phyloP scores from a whole-genome alignment of 768 basidiomycete genomes.

The Podaxis mareebaensis region DNA sequence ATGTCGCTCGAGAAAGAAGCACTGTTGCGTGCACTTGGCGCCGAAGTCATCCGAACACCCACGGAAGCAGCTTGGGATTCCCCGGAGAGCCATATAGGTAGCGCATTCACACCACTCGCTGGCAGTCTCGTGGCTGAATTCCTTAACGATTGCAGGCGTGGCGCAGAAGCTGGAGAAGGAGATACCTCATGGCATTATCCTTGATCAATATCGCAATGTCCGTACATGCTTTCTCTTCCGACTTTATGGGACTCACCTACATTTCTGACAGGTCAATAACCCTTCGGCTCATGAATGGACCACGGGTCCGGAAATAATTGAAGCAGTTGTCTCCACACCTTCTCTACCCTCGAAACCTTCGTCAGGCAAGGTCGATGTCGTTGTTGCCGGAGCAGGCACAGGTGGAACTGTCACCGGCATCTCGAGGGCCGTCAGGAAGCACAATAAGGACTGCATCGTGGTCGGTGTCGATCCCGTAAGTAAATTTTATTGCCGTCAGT shows the following conservation, averaged over 20 bases:
- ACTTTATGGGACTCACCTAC: slow-evolving; percentile 15
- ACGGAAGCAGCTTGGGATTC: slow-evolving; percentile 88
- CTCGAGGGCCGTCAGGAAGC: slow-evolving; percentile 78
- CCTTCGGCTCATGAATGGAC: slow-evolving; percentile 88
- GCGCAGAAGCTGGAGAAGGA: slow-evolving; percentile 74
- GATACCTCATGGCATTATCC: slow-evolving; percentile 84
- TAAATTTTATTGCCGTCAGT: slow-evolving; percentile 1
- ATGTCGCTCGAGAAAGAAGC: slow-evolving; percentile 97
- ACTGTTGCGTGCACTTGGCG: slow-evolving; percentile 86
- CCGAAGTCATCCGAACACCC: slow-evolving; percentile 93
- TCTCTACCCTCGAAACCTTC: slow-evolving; percentile 59
- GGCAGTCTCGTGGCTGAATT: slow-evolving; percentile 78
- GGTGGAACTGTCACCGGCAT: slow-evolving; percentile 94
- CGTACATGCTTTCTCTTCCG: slow-evolving; percentile 24
- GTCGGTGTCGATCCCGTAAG: slow-evolving; percentile 92
- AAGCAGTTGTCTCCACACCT: slow-evolving; percentile 67
- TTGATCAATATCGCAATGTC: slow-evolving; percentile 89
- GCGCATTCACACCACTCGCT: slow-evolving; percentile 33
- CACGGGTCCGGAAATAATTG: slow-evolving; percentile 92
- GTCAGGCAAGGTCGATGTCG: slow-evolving; percentile 74
- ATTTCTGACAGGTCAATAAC: slow-evolving; percentile 62
- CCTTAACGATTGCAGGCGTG: slow-evolving; percentile 85
- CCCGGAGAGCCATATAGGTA: slow-evolving; percentile 91
- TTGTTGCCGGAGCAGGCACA: slow-evolving; percentile 89
- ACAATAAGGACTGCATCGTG: slow-evolving; percentile 71